phyloP scores from a whole-genome alignment of 2,329 filamentous ascomycete species.

The Diaporthe longicolla region DNA sequence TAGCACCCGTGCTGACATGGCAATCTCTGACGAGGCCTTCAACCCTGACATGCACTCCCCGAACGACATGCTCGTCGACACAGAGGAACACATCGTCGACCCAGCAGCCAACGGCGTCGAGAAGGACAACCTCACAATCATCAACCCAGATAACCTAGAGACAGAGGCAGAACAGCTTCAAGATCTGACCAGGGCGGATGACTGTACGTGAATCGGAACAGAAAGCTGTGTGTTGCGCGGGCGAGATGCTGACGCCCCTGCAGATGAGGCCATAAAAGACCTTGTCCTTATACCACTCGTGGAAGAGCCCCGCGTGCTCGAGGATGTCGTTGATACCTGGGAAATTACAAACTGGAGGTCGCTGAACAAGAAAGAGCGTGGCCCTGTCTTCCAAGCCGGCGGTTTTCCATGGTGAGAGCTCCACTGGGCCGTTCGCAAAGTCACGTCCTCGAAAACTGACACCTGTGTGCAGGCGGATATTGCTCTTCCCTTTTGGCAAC shows the following conservation, averaged over 20 bases:
- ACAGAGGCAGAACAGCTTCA: conserved; percentile 63
- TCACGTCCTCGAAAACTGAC: conserved; percentile 43
- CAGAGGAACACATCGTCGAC: conserved; percentile 67
- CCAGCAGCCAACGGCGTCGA: conserved; percentile 60
- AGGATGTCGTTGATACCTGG: conserved; percentile 86
- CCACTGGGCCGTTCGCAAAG: background rate
- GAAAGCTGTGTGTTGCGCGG: background rate
- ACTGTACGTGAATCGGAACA: conserved; percentile 59
- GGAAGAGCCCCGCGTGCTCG: conserved; percentile 84
- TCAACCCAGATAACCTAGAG: conserved; percentile 67
- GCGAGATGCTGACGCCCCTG: conserved; percentile 47
- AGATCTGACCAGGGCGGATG: conserved; percentile 64
- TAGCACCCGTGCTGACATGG: conserved; percentile 46
- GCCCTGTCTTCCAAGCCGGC: conserved; percentile 87
- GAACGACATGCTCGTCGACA: conserved; percentile 70
- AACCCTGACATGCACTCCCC: conserved; percentile 66
- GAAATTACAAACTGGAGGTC: conserved; percentile 86
- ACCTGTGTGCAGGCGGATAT: conserved; percentile 77
- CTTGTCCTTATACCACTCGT: conserved; percentile 78
- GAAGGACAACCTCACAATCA: conserved; percentile 67
- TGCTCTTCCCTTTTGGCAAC: conserved; percentile 96
- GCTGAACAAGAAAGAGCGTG: conserved; percentile 85
- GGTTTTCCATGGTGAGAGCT: conserved; percentile 84
- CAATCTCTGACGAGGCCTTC: conserved; percentile 60
- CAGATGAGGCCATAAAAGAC: conserved; percentile 89